Evolutionary conservation across 75 land plant genomes (phyloP).

Genomic region (Selaginella moellendorffii): DNA sequence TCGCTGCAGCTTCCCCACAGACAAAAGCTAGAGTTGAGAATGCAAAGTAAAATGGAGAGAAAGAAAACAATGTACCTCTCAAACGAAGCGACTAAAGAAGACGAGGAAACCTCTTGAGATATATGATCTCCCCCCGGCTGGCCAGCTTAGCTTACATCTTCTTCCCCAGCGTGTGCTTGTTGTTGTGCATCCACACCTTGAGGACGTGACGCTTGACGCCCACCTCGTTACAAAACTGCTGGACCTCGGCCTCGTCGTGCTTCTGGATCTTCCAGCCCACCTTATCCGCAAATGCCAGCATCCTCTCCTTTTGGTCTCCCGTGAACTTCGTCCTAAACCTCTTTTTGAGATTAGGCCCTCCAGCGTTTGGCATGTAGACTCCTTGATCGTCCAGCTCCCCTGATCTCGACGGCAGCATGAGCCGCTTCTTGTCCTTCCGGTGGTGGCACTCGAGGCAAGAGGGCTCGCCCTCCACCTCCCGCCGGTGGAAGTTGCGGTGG

Average conservation of each 20-base stretch:
- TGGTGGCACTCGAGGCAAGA: background rate
- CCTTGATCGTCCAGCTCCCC: background rate
- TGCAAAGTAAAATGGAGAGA: no score
- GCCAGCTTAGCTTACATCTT: no score
- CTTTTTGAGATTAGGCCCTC: background rate
- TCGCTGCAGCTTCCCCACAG: no score
- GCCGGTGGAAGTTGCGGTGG: background rate
- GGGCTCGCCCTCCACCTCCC: background rate
- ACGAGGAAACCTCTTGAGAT: no score
- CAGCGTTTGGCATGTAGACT: background rate
- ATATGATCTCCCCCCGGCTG: no score
- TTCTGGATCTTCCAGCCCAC: conserved; percentile 5
- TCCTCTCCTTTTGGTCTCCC: conserved; percentile 6
- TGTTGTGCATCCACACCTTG: conserved; percentile 10
- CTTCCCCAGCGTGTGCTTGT: conserved; percentile 7
- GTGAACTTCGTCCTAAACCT: conserved; percentile 4
- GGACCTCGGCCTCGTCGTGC: conserved; percentile 7
- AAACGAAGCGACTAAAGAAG: no score
- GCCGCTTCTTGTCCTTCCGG: background rate
- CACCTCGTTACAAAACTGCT: conserved; percentile 8
- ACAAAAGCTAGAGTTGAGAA: no score
- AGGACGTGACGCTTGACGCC: conserved; percentile 6
- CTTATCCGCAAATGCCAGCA: conserved; percentile 3
- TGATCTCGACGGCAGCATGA: background rate
- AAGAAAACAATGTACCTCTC: no score